These are phyloP conservation scores for Geum urbanum DNA, from an alignment of 306 rosid species.

Conservation along the genomic window DNA sequence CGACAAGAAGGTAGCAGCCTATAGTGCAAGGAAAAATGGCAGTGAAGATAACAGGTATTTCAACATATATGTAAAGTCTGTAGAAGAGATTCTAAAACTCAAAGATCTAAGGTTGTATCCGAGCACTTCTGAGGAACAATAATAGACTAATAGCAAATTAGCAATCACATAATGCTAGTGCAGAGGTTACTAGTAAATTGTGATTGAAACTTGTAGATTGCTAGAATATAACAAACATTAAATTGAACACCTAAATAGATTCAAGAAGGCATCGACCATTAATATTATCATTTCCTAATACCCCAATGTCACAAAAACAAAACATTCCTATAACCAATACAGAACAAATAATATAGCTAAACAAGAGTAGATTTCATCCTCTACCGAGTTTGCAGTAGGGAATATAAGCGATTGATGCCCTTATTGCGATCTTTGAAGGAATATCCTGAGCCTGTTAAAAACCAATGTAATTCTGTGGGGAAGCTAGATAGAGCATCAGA, in stretches of 20 bases:
- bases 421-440: constrained; percentile 40
- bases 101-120: background rate
- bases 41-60: background rate
- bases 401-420: constrained; percentile 35
- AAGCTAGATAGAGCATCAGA: constrained; percentile 29
- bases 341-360: constrained; percentile 25
- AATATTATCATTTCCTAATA: constrained; percentile 27
- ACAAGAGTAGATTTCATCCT: constrained; percentile 19
- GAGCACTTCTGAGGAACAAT: background rate
- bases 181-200: no score
- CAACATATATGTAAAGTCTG: background rate
- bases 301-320: constrained; percentile 3
- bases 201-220: background rate
- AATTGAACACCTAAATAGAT: constrained; percentile 10
- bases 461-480: constrained; percentile 1
- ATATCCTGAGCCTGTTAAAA: constrained; percentile 28
- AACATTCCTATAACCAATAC: constrained; percentile 18
- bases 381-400: constrained; percentile 38
- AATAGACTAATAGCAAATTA: background rate
- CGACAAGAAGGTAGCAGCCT: background rate
- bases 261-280: constrained; percentile 17
- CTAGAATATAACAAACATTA: constrained; percentile 5
- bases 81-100: background rate
- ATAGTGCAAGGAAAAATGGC: background rate
- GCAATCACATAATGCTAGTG: background rate